A percentile compares a stretch with the other conserved stretches of the same genome.
These are phyloP conservation scores for Ceriops tagal DNA, from an alignment of 345 rosid species.

Conservation along the genomic window DNA sequence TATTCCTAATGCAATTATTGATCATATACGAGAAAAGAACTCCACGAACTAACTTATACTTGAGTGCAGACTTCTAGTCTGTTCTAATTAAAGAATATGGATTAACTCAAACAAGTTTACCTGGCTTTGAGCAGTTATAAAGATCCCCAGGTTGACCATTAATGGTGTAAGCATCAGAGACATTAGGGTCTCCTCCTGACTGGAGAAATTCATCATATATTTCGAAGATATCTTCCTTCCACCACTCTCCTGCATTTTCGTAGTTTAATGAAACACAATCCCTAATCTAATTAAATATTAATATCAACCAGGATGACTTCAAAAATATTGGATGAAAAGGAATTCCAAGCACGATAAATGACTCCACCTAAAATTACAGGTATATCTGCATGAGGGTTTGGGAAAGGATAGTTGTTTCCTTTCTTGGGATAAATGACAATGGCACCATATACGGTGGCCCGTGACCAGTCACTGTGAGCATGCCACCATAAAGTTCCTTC, in stretches of 20 bases:
- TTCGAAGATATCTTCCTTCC: conserved; percentile 32
- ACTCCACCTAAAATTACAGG: conserved; percentile 14
- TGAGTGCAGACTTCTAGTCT: no score
- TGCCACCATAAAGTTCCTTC: conserved; percentile 49
- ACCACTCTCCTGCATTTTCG: conserved; percentile 33
- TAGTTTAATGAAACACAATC: not conserved
- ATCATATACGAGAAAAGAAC: no score
- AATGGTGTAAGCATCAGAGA: conserved; percentile 47
- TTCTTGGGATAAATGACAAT: conserved; percentile 21
- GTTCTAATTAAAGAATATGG: no score
- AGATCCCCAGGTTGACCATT: conserved; percentile 51
- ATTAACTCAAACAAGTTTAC: not conserved
- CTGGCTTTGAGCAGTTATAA: conserved; percentile 35
- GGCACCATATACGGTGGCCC: conserved; percentile 39
- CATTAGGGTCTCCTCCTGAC: conserved; percentile 30
- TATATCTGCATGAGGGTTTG: conserved; percentile 16
- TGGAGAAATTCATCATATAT: conserved; percentile 2
- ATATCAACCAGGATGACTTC: no score
- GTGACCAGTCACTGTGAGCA: conserved; percentile 40
- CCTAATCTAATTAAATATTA: not conserved
- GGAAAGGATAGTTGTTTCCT: conserved; percentile 22
- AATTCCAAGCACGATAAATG: no score
- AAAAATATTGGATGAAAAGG: no score
- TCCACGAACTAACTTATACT: no score
- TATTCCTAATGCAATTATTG: no score